phyloP scores from a whole-genome alignment of 2,329 filamentous ascomycete species.

The Periconia macrospinosa region DNA sequence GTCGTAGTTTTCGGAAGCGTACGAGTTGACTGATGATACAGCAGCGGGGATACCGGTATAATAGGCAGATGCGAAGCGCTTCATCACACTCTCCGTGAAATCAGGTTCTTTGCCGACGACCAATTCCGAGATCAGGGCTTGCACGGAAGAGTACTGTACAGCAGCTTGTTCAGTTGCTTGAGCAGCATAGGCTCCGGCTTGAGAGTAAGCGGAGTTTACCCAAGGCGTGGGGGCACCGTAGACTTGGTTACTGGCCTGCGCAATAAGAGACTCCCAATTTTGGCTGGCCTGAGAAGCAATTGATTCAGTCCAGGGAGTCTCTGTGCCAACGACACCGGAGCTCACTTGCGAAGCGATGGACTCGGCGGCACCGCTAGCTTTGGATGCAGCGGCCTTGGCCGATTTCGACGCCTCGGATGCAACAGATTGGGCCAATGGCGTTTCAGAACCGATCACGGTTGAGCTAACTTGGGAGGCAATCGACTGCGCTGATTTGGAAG shows the following conservation, averaged over 20 bases:
- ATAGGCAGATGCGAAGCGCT: constrained; percentile 71
- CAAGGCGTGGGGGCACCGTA: constrained; percentile 66
- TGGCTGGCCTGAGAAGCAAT: constrained; percentile 59
- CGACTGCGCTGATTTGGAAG: constrained; percentile 44
- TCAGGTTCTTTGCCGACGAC: constrained; percentile 76
- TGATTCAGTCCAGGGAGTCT: constrained; percentile 57
- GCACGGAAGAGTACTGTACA: constrained; percentile 70
- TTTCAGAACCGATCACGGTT: constrained; percentile 47
- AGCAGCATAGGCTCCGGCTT: constrained; percentile 61
- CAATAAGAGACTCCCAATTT: constrained; percentile 66
- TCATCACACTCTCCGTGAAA: constrained; percentile 80
- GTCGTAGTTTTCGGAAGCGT: constrained; percentile 48
- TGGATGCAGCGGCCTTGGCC: constrained; percentile 46
- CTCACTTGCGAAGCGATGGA: constrained; percentile 50
- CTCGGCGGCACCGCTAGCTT: constrained; percentile 52
- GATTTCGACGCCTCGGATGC: constrained; percentile 40
- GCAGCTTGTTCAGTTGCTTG: constrained; percentile 64
- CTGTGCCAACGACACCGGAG: constrained; percentile 49
- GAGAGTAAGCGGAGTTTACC: constrained; percentile 50
- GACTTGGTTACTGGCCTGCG: constrained; percentile 67
- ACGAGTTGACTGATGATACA: constrained; percentile 57
- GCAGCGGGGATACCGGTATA: constrained; percentile 64
- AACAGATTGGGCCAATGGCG: constrained; percentile 54
- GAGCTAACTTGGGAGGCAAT: constrained; percentile 48
- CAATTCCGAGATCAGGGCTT: constrained; percentile 74